phyloP scores from a whole-genome alignment of 148 eudicot species.

The Drosera capensis region DNA sequence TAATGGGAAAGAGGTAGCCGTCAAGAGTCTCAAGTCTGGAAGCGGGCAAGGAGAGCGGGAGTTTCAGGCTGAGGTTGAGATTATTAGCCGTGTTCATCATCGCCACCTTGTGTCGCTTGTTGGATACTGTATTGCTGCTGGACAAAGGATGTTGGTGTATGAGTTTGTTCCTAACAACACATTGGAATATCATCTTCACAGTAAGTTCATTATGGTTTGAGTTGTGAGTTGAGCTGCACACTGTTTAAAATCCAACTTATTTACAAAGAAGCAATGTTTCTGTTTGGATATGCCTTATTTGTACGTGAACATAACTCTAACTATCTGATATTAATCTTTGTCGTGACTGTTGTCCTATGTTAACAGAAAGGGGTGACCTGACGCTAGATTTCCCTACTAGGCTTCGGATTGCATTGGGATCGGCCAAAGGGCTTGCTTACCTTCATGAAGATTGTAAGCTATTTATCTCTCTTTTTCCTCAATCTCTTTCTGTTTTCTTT shows the following conservation, averaged over 20 bases:
- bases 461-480: not conserved
- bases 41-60: constrained; percentile 85
- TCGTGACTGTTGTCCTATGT: not conserved
- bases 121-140: constrained; percentile 56
- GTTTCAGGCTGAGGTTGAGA: constrained; percentile 69
- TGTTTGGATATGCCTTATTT: no score
- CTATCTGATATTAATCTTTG: no score
- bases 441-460: constrained; percentile 83
- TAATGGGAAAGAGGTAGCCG: constrained; percentile 45
- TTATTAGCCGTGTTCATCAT: constrained; percentile 80
- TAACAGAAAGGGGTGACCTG: constrained; percentile 32
- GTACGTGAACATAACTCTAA: no score
- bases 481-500: not conserved
- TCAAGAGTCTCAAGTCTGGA: constrained; percentile 66
- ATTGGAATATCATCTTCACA: constrained; percentile 67
- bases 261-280: no score
- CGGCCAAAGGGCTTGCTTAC: constrained; percentile 81
- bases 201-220: constrained; percentile 24
- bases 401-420: constrained; percentile 71
- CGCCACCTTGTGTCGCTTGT: constrained; percentile 75
- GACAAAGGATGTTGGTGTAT: constrained; percentile 58
- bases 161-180: constrained; percentile 66
- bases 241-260: no score
- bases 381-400: constrained; percentile 52
- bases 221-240: no score